phyloP scores from a whole-genome alignment of 495 filamentous ascomycete genomes.

The Entonaema liquescens region DNA sequence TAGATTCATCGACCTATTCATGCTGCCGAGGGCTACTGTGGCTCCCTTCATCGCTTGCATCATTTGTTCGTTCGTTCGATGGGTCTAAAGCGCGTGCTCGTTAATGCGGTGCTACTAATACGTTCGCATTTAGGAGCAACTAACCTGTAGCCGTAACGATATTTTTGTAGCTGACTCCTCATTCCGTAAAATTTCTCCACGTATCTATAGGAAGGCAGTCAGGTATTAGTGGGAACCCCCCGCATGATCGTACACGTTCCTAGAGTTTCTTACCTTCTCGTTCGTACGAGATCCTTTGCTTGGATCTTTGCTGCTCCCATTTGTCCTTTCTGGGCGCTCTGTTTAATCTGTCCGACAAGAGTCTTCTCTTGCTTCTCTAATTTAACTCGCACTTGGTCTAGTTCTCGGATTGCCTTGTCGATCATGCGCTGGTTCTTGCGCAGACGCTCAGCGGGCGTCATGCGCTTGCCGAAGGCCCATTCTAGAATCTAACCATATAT shows the following conservation, averaged over 20 bases:
- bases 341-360: slow-evolving; percentile 92
- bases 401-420: slow-evolving; percentile 94
- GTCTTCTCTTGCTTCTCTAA: slow-evolving; percentile 99
- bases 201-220: slow-evolving; percentile 63
- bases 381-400: slow-evolving; percentile 92
- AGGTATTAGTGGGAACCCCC: slow-evolving; percentile 9
- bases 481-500: slow-evolving; percentile 75
- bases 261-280: slow-evolving; percentile 68
- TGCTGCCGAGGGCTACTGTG: slow-evolving; percentile 87
- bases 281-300: slow-evolving; percentile 94
- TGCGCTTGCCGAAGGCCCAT: slow-evolving; percentile 98
- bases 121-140: slow-evolving; percentile 15
- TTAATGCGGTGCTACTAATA: background rate
- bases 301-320: slow-evolving; percentile 97
- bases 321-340: slow-evolving; percentile 96
- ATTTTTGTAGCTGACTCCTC: slow-evolving; percentile 97
- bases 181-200: slow-evolving; percentile 98
- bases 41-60: slow-evolving; percentile 99
- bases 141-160: slow-evolving; percentile 90
- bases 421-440: slow-evolving; percentile 96
- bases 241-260: background rate
- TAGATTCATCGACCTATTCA: slow-evolving; percentile 98
- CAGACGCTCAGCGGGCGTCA: slow-evolving; percentile 95
- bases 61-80: slow-evolving; percentile 98
- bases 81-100: slow-evolving; percentile 68